phyloP scores from a whole-genome alignment of 805 yeast species.

The Starmerella vaccinii region DNA sequence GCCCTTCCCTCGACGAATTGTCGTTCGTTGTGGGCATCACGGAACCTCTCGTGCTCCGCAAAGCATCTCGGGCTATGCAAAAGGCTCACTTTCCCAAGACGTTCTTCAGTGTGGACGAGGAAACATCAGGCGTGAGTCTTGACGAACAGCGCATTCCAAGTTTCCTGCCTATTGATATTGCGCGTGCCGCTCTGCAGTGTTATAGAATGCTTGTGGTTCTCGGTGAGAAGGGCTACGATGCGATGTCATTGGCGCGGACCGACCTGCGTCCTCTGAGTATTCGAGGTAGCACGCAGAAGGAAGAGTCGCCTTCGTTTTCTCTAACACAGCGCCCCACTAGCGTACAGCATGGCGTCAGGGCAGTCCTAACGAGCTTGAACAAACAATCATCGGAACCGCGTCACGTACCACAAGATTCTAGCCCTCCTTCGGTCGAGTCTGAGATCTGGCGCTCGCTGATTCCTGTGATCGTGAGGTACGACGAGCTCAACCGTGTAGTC shows the following conservation, averaged over 20 bases:
- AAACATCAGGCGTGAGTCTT: neutral
- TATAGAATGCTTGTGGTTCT: slow-evolving; percentile 3
- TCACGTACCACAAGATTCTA: neutral
- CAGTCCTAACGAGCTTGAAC: neutral
- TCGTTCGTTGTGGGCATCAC: slow-evolving; percentile 16
- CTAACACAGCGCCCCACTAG: neutral
- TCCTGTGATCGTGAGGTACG: neutral
- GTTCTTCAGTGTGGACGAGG: slow-evolving; percentile 11
- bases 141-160: slow-evolving; percentile 7
- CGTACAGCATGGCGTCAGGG: neutral
- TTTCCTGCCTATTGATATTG: slow-evolving; percentile 13
- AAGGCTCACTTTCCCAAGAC: slow-evolving; percentile 16
- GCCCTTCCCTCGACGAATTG: slow-evolving; percentile 22
- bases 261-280: neutral
- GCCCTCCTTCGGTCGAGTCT: slow-evolving; percentile 2
- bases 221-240: neutral
- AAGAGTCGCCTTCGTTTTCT: neutral
- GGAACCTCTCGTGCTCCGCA: neutral
- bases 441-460: neutral
- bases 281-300: neutral
- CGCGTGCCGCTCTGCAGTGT: slow-evolving; percentile 10
- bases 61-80: neutral
- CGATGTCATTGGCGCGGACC: neutral
- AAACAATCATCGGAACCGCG: neutral
- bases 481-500: slow-evolving; percentile 2